Evolutionary conservation across 108 stramenopile genomes (phyloP), one percentile per base, ranked within the genome.

Genomic region (Licmophora abbreviata): DNA sequence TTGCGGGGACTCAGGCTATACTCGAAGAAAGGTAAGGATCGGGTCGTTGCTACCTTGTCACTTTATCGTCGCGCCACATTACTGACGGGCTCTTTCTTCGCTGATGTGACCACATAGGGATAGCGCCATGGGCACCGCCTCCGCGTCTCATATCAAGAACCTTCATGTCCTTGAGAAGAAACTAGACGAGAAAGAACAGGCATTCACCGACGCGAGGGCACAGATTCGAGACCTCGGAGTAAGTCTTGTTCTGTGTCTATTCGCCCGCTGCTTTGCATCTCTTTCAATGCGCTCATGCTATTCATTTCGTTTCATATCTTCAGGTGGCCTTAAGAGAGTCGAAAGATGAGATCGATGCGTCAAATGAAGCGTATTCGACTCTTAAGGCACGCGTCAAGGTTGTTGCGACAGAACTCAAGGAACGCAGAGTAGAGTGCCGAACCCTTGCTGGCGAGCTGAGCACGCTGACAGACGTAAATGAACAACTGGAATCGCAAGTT

Each of bases 371-470:
- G 5, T 85, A 73, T 32, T 59, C 74, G 14, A 71, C 74, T n/a
- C 64, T 88, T 31, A 81, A 83, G 59, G 65, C 61, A 23, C 71
- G 90, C 38, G 73, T 76, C 23, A 88, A 88, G 58, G 62, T 53
- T 40, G 69, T 92, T 22, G 90, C 90, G 2, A 68, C 66, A 25
- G 90, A 92, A 54, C 57, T 92, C 53, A 88, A 85, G 50, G 90
- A 85, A 48, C 69, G 85, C 18, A 71, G 90, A 52, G 59, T 67
- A 12, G 86, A 88, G 54, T 85, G 84, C 28, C 51, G 90, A 48
- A 66, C 77, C 8, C 51, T 92, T 43, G 29, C 54, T 18, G 50
- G 68, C 0, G 56, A 74, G 42, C 51, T 78, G 29, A 71, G 78
- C 29, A 59, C 77, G 30, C 36, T 85, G 31, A 63, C 58, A 24